phyloP scores from a whole-genome alignment of 164 flowering plant species.

The Nymphaea thermarum region DNA sequence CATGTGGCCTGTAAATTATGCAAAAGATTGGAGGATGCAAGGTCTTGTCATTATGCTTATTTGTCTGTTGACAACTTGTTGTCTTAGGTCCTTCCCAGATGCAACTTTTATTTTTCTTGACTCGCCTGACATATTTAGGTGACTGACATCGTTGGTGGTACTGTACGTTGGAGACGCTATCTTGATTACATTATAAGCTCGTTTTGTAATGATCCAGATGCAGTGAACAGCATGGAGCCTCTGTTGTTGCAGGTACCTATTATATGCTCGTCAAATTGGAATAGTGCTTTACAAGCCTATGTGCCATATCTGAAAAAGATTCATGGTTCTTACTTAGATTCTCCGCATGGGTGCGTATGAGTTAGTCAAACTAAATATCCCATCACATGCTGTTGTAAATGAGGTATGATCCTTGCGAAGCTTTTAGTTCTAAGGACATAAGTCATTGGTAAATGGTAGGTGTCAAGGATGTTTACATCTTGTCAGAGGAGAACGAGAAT shows the following conservation, averaged over 20 bases:
- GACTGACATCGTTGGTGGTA: slow-evolving; percentile 84
- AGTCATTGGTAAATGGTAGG: too few relatives aligned
- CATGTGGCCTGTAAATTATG: too few relatives aligned
- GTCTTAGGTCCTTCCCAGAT: too few relatives aligned
- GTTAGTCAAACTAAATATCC: slow-evolving; percentile 87
- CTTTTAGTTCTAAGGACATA: too few relatives aligned
- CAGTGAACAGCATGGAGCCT: slow-evolving; percentile 69
- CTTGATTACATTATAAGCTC: slow-evolving; percentile 72
- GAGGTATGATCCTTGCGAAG: slow-evolving; percentile 37
- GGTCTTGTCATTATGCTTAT: too few relatives aligned
- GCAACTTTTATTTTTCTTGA: too few relatives aligned
- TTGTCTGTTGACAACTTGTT: too few relatives aligned
- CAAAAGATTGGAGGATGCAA: too few relatives aligned
- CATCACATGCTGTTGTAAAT: slow-evolving; percentile 90
- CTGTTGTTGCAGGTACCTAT: slow-evolving; percentile 71
- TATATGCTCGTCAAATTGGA: neutral
- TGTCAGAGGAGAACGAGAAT: too few relatives aligned
- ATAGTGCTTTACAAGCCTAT: too few relatives aligned
- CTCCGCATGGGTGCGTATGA: slow-evolving; percentile 88
- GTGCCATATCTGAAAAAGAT: neutral
- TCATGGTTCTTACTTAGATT: slow-evolving; percentile 33
- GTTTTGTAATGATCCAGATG: slow-evolving; percentile 44
- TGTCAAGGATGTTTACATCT: too few relatives aligned
- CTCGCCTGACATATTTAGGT: slow-evolving; percentile 28
- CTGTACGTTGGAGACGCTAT: slow-evolving; percentile 87